Percentiles rank a stretch among this genome's conserved stretches.
phyloP scores from a whole-genome alignment of 148 eudicot genomes.

The Persicaria tinctoria region DNA sequence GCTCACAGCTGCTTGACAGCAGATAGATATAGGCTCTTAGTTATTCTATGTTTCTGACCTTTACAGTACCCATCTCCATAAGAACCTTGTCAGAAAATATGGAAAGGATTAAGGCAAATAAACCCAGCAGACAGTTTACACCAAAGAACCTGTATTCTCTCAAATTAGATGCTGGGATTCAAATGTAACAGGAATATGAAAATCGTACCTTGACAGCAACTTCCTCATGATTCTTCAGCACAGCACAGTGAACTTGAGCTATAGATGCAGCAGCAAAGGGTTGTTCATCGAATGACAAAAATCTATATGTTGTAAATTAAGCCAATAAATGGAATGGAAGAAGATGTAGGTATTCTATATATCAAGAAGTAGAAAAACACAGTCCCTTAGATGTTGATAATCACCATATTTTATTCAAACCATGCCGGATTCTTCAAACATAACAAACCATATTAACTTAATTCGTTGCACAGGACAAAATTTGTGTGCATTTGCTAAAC shows the following conservation, averaged over 20 bases:
- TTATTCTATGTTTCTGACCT: neutral
- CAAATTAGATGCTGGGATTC: neutral
- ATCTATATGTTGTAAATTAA: constrained; percentile 35
- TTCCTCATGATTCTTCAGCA: constrained; percentile 57
- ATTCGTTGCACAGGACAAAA: neutral
- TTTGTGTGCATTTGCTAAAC: neutral
- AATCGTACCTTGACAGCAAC: constrained; percentile 82
- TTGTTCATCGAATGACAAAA: constrained; percentile 66
- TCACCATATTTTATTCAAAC: neutral
- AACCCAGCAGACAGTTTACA: neutral
- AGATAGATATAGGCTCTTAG: neutral
- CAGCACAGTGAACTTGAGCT: constrained; percentile 91
- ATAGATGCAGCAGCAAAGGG: constrained; percentile 97
- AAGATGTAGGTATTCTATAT: neutral
- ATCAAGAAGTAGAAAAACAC: neutral
- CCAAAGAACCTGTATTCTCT: neutral
- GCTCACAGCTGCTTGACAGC: neutral
- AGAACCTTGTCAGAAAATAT: neutral
- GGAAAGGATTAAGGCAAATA: neutral
- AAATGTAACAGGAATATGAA: neutral
- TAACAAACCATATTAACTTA: neutral
- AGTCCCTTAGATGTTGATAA: neutral
- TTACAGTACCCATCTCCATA: neutral
- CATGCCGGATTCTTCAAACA: neutral
- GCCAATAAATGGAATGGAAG: constrained; percentile 3